Percentiles rank a stretch among this genome's conserved stretches.
phyloP scores from a whole-genome alignment of 2,329 filamentous ascomycete genomes.

The Fusarium sp. region DNA sequence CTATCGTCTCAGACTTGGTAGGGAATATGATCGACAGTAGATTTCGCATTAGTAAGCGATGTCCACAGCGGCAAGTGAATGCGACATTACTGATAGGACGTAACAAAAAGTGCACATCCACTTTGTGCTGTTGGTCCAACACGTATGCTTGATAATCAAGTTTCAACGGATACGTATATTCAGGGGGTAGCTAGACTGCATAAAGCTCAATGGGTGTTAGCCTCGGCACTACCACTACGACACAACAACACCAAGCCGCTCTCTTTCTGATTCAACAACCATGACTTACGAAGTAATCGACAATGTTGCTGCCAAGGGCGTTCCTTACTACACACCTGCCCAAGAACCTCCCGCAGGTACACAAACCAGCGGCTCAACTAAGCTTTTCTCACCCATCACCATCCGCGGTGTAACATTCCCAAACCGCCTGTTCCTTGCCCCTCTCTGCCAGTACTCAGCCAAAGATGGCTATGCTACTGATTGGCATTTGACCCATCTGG shows the following conservation, averaged over 20 bases:
- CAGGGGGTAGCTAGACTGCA: too few species aligned
- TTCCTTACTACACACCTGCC: constrained; percentile 60
- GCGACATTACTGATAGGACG: background rate
- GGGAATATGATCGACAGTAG: too few species aligned
- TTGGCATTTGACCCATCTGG: constrained; percentile 85
- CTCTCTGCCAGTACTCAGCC: constrained; percentile 59
- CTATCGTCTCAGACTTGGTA: too few species aligned
- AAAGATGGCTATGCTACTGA: constrained; percentile 75
- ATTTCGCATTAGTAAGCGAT: background rate
- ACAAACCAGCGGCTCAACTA: constrained; percentile 45
- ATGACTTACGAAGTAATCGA: constrained; percentile 16
- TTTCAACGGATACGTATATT: background rate
- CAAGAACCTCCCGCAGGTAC: constrained; percentile 58
- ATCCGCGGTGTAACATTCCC: constrained; percentile 57
- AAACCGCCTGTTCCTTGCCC: constrained; percentile 58
- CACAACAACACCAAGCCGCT: background rate
- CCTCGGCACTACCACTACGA: background rate
- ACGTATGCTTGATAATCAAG: background rate
- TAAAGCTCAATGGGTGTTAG: too few species aligned
- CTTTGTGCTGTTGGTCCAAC: background rate
- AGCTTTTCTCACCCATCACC: constrained; percentile 59
- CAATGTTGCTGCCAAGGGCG: constrained; percentile 43
- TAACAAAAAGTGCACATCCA: background rate
- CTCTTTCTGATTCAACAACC: background rate
- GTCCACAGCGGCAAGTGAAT: background rate